Conservation (phyloP, 768 basidiomycete genomes). For the Auricularia auricula-judae region DNA sequence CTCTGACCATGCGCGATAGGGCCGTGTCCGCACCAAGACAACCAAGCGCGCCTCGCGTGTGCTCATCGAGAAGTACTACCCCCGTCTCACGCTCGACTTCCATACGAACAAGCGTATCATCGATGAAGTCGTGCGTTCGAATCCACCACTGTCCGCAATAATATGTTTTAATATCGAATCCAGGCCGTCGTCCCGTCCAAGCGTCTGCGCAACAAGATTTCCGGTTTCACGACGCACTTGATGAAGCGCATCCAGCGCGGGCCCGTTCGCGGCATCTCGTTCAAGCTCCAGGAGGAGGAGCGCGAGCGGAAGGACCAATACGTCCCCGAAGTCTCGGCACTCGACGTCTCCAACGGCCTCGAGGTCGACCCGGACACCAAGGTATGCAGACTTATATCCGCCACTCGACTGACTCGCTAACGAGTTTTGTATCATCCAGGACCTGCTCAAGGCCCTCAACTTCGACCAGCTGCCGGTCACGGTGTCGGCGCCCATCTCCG, state of each 20-base stretch:
- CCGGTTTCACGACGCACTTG: conserved; percentile 98
- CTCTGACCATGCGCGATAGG: conserved; percentile 37
- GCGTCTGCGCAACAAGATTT: conserved; percentile 98
- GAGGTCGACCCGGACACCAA: conserved; percentile 92
- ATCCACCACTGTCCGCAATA: conserved; percentile 2
- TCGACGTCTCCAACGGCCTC: conserved; percentile 67
- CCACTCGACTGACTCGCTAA: background rate
- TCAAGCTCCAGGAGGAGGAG: conserved; percentile 99
- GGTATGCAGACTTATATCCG: conserved; percentile 33
- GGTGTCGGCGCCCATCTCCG: conserved; percentile 53
- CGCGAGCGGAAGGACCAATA: conserved; percentile 99
- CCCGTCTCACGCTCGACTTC: conserved; percentile 97
- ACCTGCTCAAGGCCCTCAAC: conserved; percentile 83
- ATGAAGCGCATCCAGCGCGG: conserved; percentile 99
- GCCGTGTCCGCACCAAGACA: conserved; percentile 99
- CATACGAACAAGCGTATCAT: conserved; percentile 99
- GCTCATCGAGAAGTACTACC: conserved; percentile 99
- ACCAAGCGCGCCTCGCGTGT: conserved; percentile 99
- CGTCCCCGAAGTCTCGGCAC: conserved; percentile 95
- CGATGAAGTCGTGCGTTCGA: conserved; percentile 77
- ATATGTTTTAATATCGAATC: background rate
- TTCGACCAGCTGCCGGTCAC: conserved; percentile 83
- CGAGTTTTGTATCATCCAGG: conserved; percentile 30
- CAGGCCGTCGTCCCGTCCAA: conserved; percentile 94
- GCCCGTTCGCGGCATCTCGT: conserved; percentile 97